phyloP scores from a whole-genome alignment of 2,329 filamentous ascomycete species.

The Penicillium digitatum region DNA sequence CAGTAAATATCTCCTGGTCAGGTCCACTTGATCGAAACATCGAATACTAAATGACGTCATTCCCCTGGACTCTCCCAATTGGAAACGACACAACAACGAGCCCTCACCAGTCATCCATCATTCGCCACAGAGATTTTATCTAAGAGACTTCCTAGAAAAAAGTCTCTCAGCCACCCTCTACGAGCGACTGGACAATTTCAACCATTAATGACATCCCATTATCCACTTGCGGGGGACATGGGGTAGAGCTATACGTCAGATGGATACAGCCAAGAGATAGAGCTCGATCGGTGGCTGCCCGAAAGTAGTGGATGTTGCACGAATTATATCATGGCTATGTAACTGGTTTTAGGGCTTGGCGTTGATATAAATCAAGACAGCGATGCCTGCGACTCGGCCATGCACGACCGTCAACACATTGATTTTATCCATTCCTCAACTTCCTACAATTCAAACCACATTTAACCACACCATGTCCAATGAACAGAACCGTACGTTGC shows the following conservation, averaged over 20 bases:
- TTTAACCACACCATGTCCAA: constrained; percentile 10
- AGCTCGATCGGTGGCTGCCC: neutral
- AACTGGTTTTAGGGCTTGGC: constrained; percentile 10
- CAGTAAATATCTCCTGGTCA: constrained; percentile 1
- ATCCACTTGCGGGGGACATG: neutral
- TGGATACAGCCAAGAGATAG: neutral
- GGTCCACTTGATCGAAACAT: neutral
- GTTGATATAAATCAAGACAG: constrained; percentile 1
- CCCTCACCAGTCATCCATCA: neutral
- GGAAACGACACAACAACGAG: neutral
- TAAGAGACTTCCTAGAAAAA: neutral
- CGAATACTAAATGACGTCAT: constrained; percentile 17
- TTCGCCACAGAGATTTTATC: constrained; percentile 6
- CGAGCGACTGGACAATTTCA: neutral
- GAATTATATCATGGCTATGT: constrained; percentile 21
- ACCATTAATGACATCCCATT: constrained; percentile 1
- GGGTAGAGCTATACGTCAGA: constrained; percentile 18
- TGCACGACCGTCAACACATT: neutral
- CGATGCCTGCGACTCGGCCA: neutral
- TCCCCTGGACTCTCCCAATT: neutral
- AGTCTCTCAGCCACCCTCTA: neutral
- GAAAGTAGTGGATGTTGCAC: constrained; percentile 4
- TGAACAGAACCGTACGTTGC: constrained; percentile 13
- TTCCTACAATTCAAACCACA: neutral
- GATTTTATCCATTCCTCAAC: too few species aligned